These are phyloP conservation scores for Colletotrichum eleusines DNA, from an alignment of 2,329 filamentous ascomycete genomes.

Conservation along the genomic window DNA sequence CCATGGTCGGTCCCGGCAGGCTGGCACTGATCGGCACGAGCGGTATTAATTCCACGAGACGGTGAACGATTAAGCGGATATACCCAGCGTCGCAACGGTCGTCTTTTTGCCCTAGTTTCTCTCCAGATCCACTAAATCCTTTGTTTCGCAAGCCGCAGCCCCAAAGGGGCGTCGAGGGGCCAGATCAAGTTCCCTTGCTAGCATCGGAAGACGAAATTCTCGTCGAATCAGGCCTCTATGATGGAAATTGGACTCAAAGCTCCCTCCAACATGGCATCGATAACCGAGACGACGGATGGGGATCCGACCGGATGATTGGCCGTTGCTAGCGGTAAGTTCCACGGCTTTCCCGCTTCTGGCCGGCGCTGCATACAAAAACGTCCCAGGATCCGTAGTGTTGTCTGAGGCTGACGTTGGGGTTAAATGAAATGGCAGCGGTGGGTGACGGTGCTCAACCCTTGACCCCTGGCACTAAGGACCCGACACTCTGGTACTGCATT, in stretches of 20 bases:
- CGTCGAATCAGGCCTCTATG: neutral
- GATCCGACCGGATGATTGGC: slow-evolving; percentile 23
- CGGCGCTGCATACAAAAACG: slow-evolving; percentile 32
- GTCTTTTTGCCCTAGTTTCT: slow-evolving; percentile 6
- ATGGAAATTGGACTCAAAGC: slow-evolving; percentile 16
- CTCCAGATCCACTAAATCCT: slow-evolving; percentile 3
- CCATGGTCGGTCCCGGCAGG: slow-evolving; percentile 16
- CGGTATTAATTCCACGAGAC: slow-evolving; percentile 19
- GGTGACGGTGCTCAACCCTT: slow-evolving; percentile 38
- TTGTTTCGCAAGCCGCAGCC: slow-evolving; percentile 18
- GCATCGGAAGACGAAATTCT: too few relatives aligned
- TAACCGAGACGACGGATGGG: slow-evolving; percentile 25
- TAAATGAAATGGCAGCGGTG: slow-evolving; percentile 35
- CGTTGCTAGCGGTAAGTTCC: slow-evolving; percentile 17
- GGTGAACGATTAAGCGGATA: slow-evolving; percentile 13
- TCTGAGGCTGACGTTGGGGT: slow-evolving; percentile 39
- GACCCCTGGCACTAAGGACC: slow-evolving; percentile 36
- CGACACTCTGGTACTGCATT: slow-evolving; percentile 38
- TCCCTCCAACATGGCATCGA: slow-evolving; percentile 25
- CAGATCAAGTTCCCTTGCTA: neutral
- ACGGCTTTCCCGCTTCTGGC: slow-evolving; percentile 33
- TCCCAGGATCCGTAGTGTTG: slow-evolving; percentile 30
- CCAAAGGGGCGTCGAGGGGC: neutral
- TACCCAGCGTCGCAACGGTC: neutral
- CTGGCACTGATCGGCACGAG: slow-evolving; percentile 27